These are phyloP conservation scores for Alectoria sarmentosa DNA, from an alignment of 495 filamentous ascomycete species.

Conservation along the genomic window DNA sequence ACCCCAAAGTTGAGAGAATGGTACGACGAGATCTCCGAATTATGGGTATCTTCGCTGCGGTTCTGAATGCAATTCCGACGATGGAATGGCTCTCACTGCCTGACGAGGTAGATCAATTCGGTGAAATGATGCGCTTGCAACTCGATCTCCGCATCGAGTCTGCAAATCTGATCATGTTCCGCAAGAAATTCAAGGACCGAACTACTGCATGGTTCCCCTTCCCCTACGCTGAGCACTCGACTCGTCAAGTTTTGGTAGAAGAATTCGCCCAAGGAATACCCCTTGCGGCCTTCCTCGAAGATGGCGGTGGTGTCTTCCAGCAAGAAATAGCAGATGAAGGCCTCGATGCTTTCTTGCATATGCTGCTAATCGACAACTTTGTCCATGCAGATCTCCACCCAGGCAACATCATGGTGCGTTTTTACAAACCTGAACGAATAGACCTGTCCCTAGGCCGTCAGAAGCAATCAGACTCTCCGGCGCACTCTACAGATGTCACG, in stretches of 20 bases:
- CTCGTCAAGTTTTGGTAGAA: constrained; percentile 86
- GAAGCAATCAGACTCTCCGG: constrained; percentile 44
- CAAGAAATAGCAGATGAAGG: constrained; percentile 93
- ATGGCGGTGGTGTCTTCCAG: constrained; percentile 88
- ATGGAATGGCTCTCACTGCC: constrained; percentile 98
- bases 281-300: constrained; percentile 77
- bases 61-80: constrained; percentile 83
- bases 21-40: constrained; percentile 87
- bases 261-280: constrained; percentile 96
- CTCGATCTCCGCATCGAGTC: constrained; percentile 93
- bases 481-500: constrained; percentile 67
- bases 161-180: constrained; percentile 81
- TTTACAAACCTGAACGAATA: constrained; percentile 77
- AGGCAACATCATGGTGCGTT: constrained; percentile 99
- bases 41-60: constrained; percentile 84
- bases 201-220: constrained; percentile 95
- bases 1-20: constrained; percentile 81
- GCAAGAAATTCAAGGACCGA: constrained; percentile 80
- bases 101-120: constrained; percentile 89
- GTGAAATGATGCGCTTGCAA: constrained; percentile 97
- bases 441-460: constrained; percentile 49
- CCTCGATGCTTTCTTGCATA: constrained; percentile 93
- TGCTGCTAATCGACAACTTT: constrained; percentile 97
- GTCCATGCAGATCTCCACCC: constrained; percentile 98
- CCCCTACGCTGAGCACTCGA: constrained; percentile 85